Percentiles rank a stretch among this genome's conserved stretches.
Evolutionary conservation across 768 basidiomycete species (phyloP).

Genomic region (Mycena capillaripes): DNA sequence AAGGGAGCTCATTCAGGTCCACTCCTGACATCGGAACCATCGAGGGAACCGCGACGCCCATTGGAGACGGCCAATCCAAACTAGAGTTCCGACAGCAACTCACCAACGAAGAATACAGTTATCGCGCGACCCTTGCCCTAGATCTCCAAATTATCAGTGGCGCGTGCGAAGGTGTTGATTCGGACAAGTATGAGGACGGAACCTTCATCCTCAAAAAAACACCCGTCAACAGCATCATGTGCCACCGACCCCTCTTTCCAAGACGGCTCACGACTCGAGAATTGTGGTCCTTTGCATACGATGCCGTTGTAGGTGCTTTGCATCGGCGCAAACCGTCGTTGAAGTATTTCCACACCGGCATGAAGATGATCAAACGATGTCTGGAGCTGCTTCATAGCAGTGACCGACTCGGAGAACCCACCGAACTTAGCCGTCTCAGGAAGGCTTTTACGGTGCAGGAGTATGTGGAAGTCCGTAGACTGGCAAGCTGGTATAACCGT

Average conservation of each 20-base stretch:
- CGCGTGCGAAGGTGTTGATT: background rate
- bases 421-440: background rate
- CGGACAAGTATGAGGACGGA: background rate
- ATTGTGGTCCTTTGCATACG: slow-evolving; percentile 10
- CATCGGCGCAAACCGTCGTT: slow-evolving; percentile 2
- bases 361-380: slow-evolving; percentile 11
- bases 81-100: background rate
- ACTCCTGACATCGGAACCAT: background rate
- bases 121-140: background rate
- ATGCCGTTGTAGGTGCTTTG: slow-evolving; percentile 3
- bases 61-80: background rate
- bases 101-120: background rate
- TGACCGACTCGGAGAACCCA: background rate
- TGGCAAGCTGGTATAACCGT: slow-evolving; percentile 6
- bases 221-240: background rate
- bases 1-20: background rate
- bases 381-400: background rate
- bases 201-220: slow-evolving; percentile 13
- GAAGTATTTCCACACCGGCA: background rate
- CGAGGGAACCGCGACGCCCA: background rate
- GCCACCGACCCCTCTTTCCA: slow-evolving; percentile 18
- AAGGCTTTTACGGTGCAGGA: slow-evolving; percentile 14
- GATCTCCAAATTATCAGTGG: background rate
- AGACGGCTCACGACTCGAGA: background rate
- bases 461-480: background rate